phyloP scores from a whole-genome alignment of 768 basidiomycete genomes.

The Dioszegia hungarica region DNA sequence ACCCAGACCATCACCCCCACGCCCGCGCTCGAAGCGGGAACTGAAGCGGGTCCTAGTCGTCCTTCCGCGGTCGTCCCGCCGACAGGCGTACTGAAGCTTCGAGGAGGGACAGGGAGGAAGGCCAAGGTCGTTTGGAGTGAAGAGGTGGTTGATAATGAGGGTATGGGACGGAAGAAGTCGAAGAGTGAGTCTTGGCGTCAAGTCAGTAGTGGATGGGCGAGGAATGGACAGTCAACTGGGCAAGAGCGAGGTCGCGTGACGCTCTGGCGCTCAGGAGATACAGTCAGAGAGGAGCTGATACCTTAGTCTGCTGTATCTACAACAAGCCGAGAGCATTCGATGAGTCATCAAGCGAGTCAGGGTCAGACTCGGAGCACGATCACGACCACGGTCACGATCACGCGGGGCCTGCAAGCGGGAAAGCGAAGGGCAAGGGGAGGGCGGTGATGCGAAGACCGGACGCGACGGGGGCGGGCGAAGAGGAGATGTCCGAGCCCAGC shows the following conservation, averaged over 20 bases:
- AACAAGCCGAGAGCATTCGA: slow-evolving; percentile 56
- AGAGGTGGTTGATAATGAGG: slow-evolving; percentile 85
- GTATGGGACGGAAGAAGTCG: slow-evolving; percentile 79
- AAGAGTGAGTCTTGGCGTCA: slow-evolving; percentile 66
- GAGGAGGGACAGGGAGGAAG: slow-evolving; percentile 55
- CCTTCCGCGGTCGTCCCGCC: slow-evolving; percentile 9
- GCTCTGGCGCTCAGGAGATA: too few relatives aligned
- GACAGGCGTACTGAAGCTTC: slow-evolving; percentile 60
- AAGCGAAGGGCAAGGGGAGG: background rate
- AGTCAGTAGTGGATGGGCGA: background rate
- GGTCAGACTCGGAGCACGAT: slow-evolving; percentile 55
- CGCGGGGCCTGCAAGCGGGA: background rate
- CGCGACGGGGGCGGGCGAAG: background rate
- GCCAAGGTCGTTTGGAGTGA: slow-evolving; percentile 76
- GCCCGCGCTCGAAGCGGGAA: background rate
- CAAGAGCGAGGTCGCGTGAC: background rate
- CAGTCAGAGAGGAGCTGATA: too few relatives aligned
- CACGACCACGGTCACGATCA: background rate
- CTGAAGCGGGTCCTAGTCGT: slow-evolving; percentile 7
- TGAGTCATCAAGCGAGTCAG: slow-evolving; percentile 51
- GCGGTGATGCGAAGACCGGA: background rate
- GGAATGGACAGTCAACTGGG: too few relatives aligned
- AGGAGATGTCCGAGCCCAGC: background rate
- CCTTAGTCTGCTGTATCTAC: slow-evolving; percentile 93
- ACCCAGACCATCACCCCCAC: slow-evolving; percentile 11